Percentiles rank a stretch among this genome's conserved stretches.
phyloP scores from a whole-genome alignment of 1,139 yeast species.

The Protomyces arabidopsidicola region DNA sequence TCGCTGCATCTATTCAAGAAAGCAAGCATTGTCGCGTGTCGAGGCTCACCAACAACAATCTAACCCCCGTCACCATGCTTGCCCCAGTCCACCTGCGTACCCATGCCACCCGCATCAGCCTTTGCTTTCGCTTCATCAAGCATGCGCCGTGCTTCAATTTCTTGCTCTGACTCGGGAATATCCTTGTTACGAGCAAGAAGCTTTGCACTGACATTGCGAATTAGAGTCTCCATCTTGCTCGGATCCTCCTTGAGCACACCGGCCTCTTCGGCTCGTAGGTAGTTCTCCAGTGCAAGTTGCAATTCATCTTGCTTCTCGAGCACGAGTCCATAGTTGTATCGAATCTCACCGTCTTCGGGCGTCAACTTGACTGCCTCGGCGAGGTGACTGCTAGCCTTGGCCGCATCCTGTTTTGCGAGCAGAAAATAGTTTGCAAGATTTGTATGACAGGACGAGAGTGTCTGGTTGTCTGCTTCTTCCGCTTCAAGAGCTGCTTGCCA shows the following conservation, averaged over 20 bases:
- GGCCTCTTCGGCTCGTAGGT: conserved; percentile 21
- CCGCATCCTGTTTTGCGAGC: conserved; percentile 7
- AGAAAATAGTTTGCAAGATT: conserved; percentile 22
- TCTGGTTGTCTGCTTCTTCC: conserved; percentile 6
- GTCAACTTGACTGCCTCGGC: conserved; percentile 11
- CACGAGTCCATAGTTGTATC: conserved; percentile 25
- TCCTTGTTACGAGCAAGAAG: conserved; percentile 11
- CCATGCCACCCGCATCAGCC: conserved; percentile 16
- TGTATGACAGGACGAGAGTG: conserved; percentile 13
- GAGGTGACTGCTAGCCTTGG: conserved; percentile 9
- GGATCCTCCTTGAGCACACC: conserved; percentile 13
- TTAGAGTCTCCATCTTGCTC: conserved; percentile 2
- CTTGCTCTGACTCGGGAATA: conserved; percentile 14
- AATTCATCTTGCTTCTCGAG: conserved; percentile 23
- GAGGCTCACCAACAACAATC: too few species aligned
- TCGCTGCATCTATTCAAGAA: too few species aligned
- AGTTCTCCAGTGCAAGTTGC: conserved; percentile 19
- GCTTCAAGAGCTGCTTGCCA: conserved; percentile 15
- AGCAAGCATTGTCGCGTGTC: too few species aligned
- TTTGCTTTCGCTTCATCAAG: not conserved
- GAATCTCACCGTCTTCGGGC: conserved; percentile 19
- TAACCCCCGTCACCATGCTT: conserved; percentile 7
- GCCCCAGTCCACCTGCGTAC: conserved; percentile 23
- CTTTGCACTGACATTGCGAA: conserved; percentile 21
- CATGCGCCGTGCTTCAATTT: conserved; percentile 3